Evolutionary conservation across 73 alveolate genomes (phyloP), one percentile per base, ranked within the genome.

Genomic region (Breviolum minutum): DNA sequence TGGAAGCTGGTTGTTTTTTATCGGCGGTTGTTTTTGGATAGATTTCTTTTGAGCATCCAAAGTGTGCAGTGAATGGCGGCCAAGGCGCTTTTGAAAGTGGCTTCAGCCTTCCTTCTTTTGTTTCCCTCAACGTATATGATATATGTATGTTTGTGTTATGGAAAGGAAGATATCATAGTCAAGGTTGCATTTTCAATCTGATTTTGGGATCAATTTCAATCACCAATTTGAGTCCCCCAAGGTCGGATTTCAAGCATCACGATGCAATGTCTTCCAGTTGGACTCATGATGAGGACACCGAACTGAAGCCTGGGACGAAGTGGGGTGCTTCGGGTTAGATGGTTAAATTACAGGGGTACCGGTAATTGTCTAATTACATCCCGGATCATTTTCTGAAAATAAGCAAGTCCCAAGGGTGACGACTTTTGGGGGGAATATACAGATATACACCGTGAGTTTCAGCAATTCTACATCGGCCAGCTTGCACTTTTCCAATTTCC

Each of bases 221-320:
- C 84, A 74, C 17, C 9, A n/a, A 2, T 14, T 11, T 12, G 2
- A 68, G n/a, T 40, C 54, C 0, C 54, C 54, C 54, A 27, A 91
- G 98, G 98, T 92, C 98, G 2, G 98, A 92, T 17, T 80, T 92
- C 91, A 92, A 92, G 68, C 98, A 92, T 66, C 84, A 92, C 14
- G 98, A 92, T 61, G 98, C 98, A 60, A 27, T 92, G 89, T 92
- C 98, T n/a, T 92, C 98, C 13, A 92, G 98, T 48, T 92, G 98
- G 98, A 92, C 98, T 7, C 98, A 92, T 19, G 98, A 92, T 74
- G 98, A 92, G 98, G 98, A 71, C n/a, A 2, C 27, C 77, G 17
- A 40, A 40, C 5, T 40, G 54, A 40, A 40, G 54, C 54, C 54
- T 77, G 87, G 17, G 74, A n/a, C 54, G 54, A 40, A 40, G 54